Percentiles rank a stretch among this genome's conserved stretches.
Conservation (phyloP, 2,329 filamentous ascomycete genomes). For the Ciborinia camelliae region DNA sequence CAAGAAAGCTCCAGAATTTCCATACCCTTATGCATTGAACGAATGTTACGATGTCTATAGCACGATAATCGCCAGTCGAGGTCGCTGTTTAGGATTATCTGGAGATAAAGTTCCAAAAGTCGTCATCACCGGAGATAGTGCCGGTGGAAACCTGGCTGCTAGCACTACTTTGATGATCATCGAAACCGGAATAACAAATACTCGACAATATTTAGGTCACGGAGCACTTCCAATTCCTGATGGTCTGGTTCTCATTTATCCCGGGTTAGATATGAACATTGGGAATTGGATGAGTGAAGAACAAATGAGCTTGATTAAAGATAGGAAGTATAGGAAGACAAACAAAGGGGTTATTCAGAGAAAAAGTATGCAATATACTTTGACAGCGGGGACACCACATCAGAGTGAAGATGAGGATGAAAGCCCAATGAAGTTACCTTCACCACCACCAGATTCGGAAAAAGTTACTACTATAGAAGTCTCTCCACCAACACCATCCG, state of each 20-base stretch:
- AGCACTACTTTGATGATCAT: conserved; percentile 86
- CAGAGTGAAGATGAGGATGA: conserved; percentile 69
- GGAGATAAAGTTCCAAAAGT: conserved; percentile 64
- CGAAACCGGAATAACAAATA: conserved; percentile 62
- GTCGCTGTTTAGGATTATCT: conserved; percentile 71
- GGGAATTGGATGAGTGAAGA: conserved; percentile 99
- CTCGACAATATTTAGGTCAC: conserved; percentile 53
- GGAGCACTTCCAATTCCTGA: conserved; percentile 68
- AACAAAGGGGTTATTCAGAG: conserved; percentile 75
- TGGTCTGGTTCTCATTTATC: conserved; percentile 83
- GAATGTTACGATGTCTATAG: conserved; percentile 86
- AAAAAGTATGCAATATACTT: conserved; percentile 86
- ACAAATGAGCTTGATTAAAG: conserved; percentile 90
- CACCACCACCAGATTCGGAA: conserved; percentile 18
- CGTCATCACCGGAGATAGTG: conserved; percentile 75
- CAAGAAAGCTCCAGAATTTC: conserved; percentile 77
- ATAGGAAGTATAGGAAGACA: conserved; percentile 71
- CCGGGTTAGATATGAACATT: conserved; percentile 92
- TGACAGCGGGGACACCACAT: conserved; percentile 78
- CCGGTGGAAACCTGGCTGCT: conserved; percentile 76
- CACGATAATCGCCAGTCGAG: conserved; percentile 67
- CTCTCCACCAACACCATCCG: neutral
- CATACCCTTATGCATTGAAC: conserved; percentile 81
- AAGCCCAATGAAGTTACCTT: conserved; percentile 38
- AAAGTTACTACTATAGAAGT: neutral